Evolutionary conservation across 352 stramenopile genomes (phyloP).

Genomic region (Phytopythium oedochilum): DNA sequence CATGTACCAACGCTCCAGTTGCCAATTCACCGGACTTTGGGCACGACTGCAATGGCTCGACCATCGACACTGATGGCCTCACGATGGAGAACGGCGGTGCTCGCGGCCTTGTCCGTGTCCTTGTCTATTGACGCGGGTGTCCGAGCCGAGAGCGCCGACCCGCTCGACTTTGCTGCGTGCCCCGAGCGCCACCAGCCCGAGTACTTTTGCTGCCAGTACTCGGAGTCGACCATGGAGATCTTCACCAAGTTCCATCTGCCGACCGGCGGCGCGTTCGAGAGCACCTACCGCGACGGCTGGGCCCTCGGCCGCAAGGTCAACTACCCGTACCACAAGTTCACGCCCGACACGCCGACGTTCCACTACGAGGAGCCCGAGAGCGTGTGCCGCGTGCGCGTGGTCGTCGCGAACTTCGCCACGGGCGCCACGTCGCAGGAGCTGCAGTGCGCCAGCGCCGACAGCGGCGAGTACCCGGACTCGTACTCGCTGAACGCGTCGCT

Average conservation of each 20-base stretch:
- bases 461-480: not conserved
- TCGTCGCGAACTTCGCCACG: slow-evolving; percentile 11
- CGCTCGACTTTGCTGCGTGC: slow-evolving; percentile 20
- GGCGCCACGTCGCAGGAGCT: slow-evolving; percentile 18
- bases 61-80: not conserved
- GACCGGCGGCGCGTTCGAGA: slow-evolving; percentile 19
- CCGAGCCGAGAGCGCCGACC: not conserved
- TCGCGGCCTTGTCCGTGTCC: not conserved
- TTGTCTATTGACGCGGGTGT: not conserved
- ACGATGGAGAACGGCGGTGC: not conserved
- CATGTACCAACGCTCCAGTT: no score
- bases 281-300: slow-evolving; percentile 22
- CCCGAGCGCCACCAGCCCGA: slow-evolving; percentile 24
- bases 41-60: not conserved
- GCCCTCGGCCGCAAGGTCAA: slow-evolving; percentile 20
- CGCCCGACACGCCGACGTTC: slow-evolving; percentile 24
- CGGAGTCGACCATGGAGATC: slow-evolving; percentile 15
- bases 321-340: slow-evolving; percentile 24
- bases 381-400: slow-evolving; percentile 17
- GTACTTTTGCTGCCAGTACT: slow-evolving; percentile 32
- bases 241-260: slow-evolving; percentile 31
- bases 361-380: slow-evolving; percentile 18
- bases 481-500: slow-evolving; percentile 18
- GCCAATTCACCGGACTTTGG: not conserved
- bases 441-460: slow-evolving; percentile 19